These are phyloP conservation scores for Monoraphidium neglectum DNA, from an alignment of 139 green algal genomes.

Conservation along the genomic window DNA sequence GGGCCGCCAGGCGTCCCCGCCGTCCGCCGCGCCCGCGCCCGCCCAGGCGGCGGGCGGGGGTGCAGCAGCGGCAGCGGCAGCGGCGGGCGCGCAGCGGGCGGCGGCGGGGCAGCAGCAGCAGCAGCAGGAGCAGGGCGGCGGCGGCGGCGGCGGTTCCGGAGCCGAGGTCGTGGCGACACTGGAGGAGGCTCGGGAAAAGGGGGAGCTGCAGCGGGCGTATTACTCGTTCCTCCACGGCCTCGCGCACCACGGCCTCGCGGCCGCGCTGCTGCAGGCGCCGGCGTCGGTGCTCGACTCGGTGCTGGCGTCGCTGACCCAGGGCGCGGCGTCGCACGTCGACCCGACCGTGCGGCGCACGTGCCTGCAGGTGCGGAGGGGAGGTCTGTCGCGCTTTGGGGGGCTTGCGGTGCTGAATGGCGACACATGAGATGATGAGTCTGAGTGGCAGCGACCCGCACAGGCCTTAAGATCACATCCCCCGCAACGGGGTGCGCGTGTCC, in stretches of 20 bases:
- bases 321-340: slow-evolving; percentile 65
- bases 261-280: slow-evolving; percentile 29
- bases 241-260: slow-evolving; percentile 29
- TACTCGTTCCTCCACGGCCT: slow-evolving; percentile 72
- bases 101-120: background rate
- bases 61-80: slow-evolving; percentile 2
- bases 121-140: slow-evolving; percentile 9
- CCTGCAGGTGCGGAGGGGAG: slow-evolving; percentile 46
- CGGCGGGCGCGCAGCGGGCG: background rate
- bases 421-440: background rate
- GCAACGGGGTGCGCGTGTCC: background rate
- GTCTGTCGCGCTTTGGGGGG: background rate
- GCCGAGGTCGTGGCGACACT: slow-evolving; percentile 37
- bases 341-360: slow-evolving; percentile 56
- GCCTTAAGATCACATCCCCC: slow-evolving; percentile 19
- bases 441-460: no score
- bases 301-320: slow-evolving; percentile 45
- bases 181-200: slow-evolving; percentile 75
- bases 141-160: background rate
- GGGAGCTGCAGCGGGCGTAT: slow-evolving; percentile 76
- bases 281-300: slow-evolving; percentile 57
- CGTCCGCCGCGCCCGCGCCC: no score
- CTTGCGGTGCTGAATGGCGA: background rate
- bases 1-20: no score
- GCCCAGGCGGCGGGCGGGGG: slow-evolving; percentile 27